Base-by-base conservation (phyloP, 2,329 filamentous ascomycete genomes). In the Fusarium fracticaudum region DNA sequence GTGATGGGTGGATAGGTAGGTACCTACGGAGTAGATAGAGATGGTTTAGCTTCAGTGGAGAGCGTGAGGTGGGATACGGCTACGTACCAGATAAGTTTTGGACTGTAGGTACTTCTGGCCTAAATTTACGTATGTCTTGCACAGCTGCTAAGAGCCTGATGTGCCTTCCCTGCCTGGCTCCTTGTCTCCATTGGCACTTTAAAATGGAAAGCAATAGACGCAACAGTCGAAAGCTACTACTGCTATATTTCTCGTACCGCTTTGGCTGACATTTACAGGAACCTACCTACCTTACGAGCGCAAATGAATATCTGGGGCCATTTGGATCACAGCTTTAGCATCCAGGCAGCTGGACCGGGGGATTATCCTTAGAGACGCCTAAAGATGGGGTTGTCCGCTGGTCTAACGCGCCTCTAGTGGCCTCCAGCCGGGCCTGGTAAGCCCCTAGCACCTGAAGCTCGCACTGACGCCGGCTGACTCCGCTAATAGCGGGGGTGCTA, bases 371-470 rank as follows among this genome's bases (percentile, higher is more conserved):
- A 61, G 62, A 67, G 62, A 66, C 69, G 71, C 74, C 71, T 64
- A 76, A 78, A 77, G 73, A 78, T 76, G 76, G 76, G 76, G 76
- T 77, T 67, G 76, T 62, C 73, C 53, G 72, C 60, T 61, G 68
- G 63, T 69, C 71, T 68, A 74, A 65, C 54, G 43, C 50, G 71
- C 69, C 72, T 74, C 66, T 65, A 69, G 66, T 69, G 60, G 66
- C 38, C 66, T 77, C 63, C 72, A 76, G 69, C 69, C 62, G 68
- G 62, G 50, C 64, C 53, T 68, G 64, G 43, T 59, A 69, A 57
- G 63, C 66, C 75, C 73, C 73, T 60, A 69, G 72, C 59, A 71
- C 67, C 59, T 70, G 62, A 74, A 74, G 71, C 71, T 71, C 64
- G 72, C 72, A 75, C 72, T 75, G 72, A 74, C 69, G 72, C 72